These are phyloP conservation scores for Fusarium dimerum DNA, from an alignment of 2,329 filamentous ascomycete genomes.

Conservation along the genomic window DNA sequence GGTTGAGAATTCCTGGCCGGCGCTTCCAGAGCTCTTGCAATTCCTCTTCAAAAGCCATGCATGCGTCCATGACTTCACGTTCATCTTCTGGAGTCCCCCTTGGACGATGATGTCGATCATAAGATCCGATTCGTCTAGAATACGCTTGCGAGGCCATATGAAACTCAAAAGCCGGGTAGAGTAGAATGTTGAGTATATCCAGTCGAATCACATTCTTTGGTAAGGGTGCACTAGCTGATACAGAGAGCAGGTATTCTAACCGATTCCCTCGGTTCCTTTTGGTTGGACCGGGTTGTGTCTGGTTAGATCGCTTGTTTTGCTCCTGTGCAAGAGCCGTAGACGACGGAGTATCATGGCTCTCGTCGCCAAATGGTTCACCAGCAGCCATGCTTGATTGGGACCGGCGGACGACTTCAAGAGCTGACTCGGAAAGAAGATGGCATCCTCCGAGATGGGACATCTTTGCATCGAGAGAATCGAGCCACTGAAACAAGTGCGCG, in stretches of 20 bases:
- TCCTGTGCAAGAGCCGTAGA: neutral
- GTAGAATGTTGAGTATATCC: conserved; percentile 6
- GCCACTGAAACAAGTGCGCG: conserved; percentile 4
- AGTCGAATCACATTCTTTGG: conserved; percentile 6
- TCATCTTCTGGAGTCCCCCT: conserved; percentile 13
- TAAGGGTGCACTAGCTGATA: neutral
- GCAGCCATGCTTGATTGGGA: conserved; percentile 7
- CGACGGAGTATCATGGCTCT: conserved; percentile 1
- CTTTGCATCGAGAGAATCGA: conserved; percentile 12
- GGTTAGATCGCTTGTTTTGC: too few relatives aligned
- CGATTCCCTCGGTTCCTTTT: neutral
- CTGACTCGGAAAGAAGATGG: conserved; percentile 3
- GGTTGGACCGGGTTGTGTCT: too few relatives aligned
- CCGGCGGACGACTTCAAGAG: conserved; percentile 5
- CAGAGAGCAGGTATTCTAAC: neutral
- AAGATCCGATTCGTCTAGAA: conserved; percentile 8
- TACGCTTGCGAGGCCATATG: conserved; percentile 6
- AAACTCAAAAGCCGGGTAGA: conserved; percentile 8
- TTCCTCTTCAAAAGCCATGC: conserved; percentile 4
- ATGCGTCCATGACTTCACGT: conserved; percentile 4
- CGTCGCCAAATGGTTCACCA: conserved; percentile 2
- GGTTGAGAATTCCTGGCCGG: conserved; percentile 5
- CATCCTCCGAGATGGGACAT: conserved; percentile 6
- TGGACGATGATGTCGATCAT: conserved; percentile 11
- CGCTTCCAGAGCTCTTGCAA: conserved; percentile 7